phyloP scores from a whole-genome alignment of 805 yeast species.

The Ogataea nakhonphanomensis region DNA sequence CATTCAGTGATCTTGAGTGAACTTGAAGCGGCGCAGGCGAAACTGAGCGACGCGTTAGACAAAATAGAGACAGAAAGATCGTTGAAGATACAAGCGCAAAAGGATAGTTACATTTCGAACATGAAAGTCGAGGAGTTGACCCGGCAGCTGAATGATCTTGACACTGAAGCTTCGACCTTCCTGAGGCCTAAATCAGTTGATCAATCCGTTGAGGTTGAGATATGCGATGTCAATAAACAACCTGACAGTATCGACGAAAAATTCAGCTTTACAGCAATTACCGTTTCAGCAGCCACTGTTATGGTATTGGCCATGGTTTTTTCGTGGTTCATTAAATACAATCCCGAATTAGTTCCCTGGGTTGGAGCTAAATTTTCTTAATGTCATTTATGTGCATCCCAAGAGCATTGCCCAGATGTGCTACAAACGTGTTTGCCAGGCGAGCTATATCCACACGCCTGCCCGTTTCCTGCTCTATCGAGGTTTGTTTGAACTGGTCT shows the following conservation, averaged over 20 bases:
- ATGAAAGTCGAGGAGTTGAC: slow-evolving; percentile 5
- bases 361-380: too few relatives aligned
- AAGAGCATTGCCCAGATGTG: slow-evolving; percentile 40
- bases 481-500: slow-evolving; percentile 55
- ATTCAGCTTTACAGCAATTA: too few relatives aligned
- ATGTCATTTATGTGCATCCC: slow-evolving; percentile 19
- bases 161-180: neutral
- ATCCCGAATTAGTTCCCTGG: too few relatives aligned
- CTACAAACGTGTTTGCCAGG: slow-evolving; percentile 43
- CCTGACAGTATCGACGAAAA: too few relatives aligned
- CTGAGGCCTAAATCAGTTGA: neutral
- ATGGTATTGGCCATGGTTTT: too few relatives aligned
- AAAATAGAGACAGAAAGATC: slow-evolving; percentile 9
- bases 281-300: too few relatives aligned
- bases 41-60: neutral
- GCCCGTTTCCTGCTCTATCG: slow-evolving; percentile 35
- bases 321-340: too few relatives aligned
- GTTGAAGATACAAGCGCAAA: slow-evolving; percentile 5
- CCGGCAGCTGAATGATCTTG: neutral
- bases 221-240: too few relatives aligned
- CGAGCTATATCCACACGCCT: slow-evolving; percentile 20
- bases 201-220: slow-evolving; percentile 3
- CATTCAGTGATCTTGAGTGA: slow-evolving; percentile 1
- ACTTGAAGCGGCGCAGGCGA: slow-evolving; percentile 2
- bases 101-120: slow-evolving; percentile 1